Evolutionary conservation across 352 stramenopile species (phyloP).

Genomic region (Globisporangium apiculatum): DNA sequence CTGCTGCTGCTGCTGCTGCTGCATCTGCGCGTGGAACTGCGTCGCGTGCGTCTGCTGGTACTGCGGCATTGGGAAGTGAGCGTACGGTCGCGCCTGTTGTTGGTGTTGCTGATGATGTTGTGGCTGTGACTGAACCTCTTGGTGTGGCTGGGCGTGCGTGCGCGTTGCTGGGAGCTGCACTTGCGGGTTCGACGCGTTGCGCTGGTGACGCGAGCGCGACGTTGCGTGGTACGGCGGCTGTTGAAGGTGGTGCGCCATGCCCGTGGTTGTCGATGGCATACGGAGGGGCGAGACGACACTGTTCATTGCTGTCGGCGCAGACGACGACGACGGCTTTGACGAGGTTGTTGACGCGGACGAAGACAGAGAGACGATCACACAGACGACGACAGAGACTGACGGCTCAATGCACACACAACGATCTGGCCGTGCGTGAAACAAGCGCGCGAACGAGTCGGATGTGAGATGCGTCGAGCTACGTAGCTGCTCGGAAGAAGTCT

Average conservation of each 20-base stretch:
- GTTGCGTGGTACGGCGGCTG: background rate
- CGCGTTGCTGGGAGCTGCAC: background rate
- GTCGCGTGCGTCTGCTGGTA: background rate
- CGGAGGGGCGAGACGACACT: conserved; percentile 15
- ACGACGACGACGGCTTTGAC: background rate
- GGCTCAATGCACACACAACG: background rate
- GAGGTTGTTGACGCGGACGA: background rate
- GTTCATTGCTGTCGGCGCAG: conserved; percentile 6
- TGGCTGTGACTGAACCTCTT: background rate
- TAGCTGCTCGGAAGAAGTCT: no score
- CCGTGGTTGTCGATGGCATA: conserved; percentile 6
- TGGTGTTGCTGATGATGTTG: background rate
- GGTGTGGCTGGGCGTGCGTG: conserved; percentile 3
- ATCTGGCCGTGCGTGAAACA: background rate
- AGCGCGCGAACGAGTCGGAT: background rate
- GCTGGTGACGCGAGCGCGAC: conserved; percentile 1
- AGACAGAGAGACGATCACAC: conserved; percentile 1
- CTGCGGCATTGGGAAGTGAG: background rate
- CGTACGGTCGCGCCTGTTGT: background rate
- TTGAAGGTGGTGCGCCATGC: conserved; percentile 10
- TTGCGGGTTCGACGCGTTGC: conserved; percentile 6
- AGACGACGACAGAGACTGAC: background rate
- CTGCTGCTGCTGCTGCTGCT: background rate
- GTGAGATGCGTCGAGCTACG: background rate
- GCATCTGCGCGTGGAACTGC: background rate